These are phyloP conservation scores for Verticillium klebahnii DNA, from an alignment of 2,329 filamentous ascomycete species.

Conservation along the genomic window DNA sequence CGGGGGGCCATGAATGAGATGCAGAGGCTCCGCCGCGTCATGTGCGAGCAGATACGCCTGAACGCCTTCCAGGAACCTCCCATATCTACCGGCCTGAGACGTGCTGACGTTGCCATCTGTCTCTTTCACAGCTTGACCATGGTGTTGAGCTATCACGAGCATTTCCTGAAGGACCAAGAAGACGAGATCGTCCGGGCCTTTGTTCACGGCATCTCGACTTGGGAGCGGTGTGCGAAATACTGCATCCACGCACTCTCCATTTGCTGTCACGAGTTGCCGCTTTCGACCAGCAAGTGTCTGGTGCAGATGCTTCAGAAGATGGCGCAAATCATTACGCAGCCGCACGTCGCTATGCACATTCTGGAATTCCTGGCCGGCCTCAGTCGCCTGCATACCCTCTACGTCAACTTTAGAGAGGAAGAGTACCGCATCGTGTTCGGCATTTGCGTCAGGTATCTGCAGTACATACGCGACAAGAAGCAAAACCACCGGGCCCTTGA, in stretches of 20 bases:
- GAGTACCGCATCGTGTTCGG: constrained; percentile 94
- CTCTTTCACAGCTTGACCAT: constrained; percentile 83
- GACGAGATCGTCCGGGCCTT: constrained; percentile 88
- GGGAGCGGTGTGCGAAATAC: constrained; percentile 81
- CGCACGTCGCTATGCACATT: constrained; percentile 88
- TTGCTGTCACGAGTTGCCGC: constrained; percentile 89
- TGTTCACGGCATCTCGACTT: constrained; percentile 75
- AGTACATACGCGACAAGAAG: constrained; percentile 73
- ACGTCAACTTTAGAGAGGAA: constrained; percentile 83
- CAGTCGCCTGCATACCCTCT: constrained; percentile 77
- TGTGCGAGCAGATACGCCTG: constrained; percentile 79
- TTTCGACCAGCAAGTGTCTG: constrained; percentile 79
- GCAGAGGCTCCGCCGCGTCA: constrained; percentile 65
- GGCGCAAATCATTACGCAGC: constrained; percentile 92
- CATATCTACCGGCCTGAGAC: constrained; percentile 70
- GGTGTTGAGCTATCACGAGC: constrained; percentile 83
- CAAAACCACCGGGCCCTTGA: constrained; percentile 31
- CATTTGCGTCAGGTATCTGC: constrained; percentile 89
- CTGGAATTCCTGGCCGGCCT: constrained; percentile 91
- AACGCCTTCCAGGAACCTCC: constrained; percentile 81
- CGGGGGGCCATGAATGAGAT: constrained; percentile 68
- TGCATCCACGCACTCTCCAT: constrained; percentile 95
- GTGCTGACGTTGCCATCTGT: constrained; percentile 83
- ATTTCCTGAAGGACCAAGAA: constrained; percentile 79
- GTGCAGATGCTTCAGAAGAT: constrained; percentile 87